phyloP scores from a whole-genome alignment of 2,329 filamentous ascomycete genomes.

The Fusarium guadeloupense region DNA sequence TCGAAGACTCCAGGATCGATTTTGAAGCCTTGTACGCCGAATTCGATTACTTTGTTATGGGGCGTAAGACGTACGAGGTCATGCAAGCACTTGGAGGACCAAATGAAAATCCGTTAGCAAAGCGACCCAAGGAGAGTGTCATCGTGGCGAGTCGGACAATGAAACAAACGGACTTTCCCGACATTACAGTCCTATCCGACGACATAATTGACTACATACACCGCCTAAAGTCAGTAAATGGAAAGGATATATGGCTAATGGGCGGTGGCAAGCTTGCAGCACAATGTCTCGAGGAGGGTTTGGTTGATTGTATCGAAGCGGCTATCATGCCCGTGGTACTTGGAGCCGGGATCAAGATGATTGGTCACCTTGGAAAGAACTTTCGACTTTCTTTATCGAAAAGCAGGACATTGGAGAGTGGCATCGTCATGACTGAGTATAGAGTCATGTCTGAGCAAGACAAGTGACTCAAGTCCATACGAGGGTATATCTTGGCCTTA shows the following conservation, averaged over 20 bases:
- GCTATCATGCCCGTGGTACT: conserved; percentile 41
- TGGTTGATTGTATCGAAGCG: conserved; percentile 47
- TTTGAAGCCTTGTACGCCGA: conserved; percentile 46
- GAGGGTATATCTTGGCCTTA: too few relatives aligned
- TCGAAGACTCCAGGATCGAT: conserved; percentile 45
- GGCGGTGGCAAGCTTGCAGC: conserved; percentile 46
- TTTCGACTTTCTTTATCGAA: conserved; percentile 12
- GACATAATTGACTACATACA: conserved; percentile 33
- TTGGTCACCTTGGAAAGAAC: not conserved
- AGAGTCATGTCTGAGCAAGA: not conserved
- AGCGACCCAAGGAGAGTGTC: conserved; percentile 33
- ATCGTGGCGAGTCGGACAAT: conserved; percentile 43
- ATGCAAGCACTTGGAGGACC: conserved; percentile 29
- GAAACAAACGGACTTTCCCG: conserved; percentile 28
- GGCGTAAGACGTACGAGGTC: conserved; percentile 48
- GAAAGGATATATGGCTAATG: conserved; percentile 50
- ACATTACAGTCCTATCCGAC: conserved; percentile 39
- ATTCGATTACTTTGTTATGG: conserved; percentile 50
- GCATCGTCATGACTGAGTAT: conserved; percentile 38
- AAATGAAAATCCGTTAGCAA: conserved; percentile 36
- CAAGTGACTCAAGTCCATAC: not conserved
- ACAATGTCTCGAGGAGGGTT: conserved; percentile 40
- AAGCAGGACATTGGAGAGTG: conserved; percentile 25
- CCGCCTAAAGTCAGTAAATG: conserved; percentile 30
- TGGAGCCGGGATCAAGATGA: conserved; percentile 40